Conservation (phyloP, 805 yeast genomes). For the Grigorovia jiainica region DNA sequence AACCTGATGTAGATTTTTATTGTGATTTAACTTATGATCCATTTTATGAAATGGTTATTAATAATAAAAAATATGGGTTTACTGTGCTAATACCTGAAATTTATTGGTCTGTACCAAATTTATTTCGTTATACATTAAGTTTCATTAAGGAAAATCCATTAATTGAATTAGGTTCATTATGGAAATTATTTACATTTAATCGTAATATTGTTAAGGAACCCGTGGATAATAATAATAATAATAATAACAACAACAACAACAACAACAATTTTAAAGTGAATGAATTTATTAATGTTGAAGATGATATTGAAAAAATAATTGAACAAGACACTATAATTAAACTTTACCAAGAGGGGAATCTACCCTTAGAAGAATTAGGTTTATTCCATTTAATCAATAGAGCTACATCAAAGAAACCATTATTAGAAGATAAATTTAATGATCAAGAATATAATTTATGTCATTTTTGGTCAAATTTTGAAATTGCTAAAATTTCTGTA, state of each 20-base stretch:
- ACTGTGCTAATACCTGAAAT: slow-evolving; percentile 72
- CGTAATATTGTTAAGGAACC: slow-evolving; percentile 26
- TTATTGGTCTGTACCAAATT: slow-evolving; percentile 69
- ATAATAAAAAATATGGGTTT: slow-evolving; percentile 74
- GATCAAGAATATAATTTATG: slow-evolving; percentile 66
- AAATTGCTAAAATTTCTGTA: slow-evolving; percentile 74
- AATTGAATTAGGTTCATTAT: slow-evolving; percentile 47
- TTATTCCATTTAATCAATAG: slow-evolving; percentile 29
- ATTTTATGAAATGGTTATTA: slow-evolving; percentile 63
- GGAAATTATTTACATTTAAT: slow-evolving; percentile 54
- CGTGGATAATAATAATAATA: slow-evolving; percentile 22
- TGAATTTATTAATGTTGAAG: slow-evolving; percentile 6
- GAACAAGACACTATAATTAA: slow-evolving; percentile 2
- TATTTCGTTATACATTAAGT: slow-evolving; percentile 63
- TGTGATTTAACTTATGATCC: slow-evolving; percentile 93
- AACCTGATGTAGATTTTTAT: slow-evolving; percentile 82
- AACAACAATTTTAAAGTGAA: neutral
- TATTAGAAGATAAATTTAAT: slow-evolving; percentile 48
- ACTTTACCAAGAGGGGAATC: neutral
- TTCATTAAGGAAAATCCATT: slow-evolving; percentile 46
- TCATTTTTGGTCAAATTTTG: slow-evolving; percentile 92
- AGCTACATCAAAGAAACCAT: slow-evolving; percentile 26
- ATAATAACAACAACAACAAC: too few species aligned
- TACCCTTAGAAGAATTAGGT: slow-evolving; percentile 35
- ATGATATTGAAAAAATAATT: slow-evolving; percentile 1